Evolutionary conservation across 2,329 filamentous ascomycete genomes (phyloP).

Genomic region (Diaporthe sp.): DNA sequence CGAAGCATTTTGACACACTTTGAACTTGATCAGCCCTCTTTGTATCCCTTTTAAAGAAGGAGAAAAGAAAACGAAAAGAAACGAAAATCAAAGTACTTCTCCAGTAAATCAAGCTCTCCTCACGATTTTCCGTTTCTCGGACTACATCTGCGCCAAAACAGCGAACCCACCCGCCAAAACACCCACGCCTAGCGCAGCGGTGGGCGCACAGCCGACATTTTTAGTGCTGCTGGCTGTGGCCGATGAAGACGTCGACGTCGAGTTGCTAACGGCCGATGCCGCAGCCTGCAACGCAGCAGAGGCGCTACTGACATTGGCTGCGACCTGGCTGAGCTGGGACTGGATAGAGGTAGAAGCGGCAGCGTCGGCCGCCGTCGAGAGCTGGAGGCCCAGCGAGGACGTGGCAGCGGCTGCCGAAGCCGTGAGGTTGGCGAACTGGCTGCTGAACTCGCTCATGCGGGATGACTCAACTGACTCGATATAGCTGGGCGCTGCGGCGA

Average conservation of each 20-base stretch:
- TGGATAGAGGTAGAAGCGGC: neutral
- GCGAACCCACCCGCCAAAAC: constrained; percentile 27
- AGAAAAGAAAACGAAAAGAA: no score
- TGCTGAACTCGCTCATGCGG: neutral
- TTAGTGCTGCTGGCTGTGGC: neutral
- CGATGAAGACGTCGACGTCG: neutral
- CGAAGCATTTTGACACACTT: neutral
- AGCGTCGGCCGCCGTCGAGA: constrained; percentile 29
- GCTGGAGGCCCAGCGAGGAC: neutral
- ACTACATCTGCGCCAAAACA: constrained; percentile 7
- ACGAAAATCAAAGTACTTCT: neutral
- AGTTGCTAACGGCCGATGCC: neutral
- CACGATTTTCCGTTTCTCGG: no score
- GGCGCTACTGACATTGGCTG: neutral
- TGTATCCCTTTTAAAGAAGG: no score
- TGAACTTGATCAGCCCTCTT: neutral
- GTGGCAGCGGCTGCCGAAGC: neutral
- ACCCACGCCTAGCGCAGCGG: constrained; percentile 24
- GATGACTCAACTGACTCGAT: no score
- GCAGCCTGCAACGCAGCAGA: constrained; percentile 20
- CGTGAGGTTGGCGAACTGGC: neutral
- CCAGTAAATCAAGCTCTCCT: neutral
- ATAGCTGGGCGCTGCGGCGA: no score
- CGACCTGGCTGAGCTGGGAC: neutral
- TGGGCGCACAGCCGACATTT: neutral